phyloP scores from a whole-genome alignment of 106 monocot species.

The Dioscorea zingiberensis region DNA sequence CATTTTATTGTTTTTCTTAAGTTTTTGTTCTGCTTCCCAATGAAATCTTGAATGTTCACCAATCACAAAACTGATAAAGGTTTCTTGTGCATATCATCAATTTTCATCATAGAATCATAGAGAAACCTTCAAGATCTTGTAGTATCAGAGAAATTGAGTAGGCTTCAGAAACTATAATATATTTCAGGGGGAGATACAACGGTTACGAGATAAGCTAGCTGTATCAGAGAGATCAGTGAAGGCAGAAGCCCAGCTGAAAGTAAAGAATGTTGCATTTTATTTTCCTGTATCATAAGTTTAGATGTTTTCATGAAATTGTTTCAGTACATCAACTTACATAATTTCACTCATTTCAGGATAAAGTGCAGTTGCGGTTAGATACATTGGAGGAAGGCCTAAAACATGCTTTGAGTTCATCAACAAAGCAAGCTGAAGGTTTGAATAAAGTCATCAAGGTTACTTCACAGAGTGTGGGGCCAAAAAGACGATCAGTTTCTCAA shows the following conservation, averaged over 20 bases:
- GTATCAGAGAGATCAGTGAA: conserved; percentile 48
- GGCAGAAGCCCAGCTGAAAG: conserved; percentile 57
- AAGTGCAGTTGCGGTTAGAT: conserved; percentile 40
- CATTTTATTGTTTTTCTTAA: too few relatives aligned
- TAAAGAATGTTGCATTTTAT: conserved; percentile 5
- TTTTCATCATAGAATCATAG: too few relatives aligned
- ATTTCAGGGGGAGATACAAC: conserved; percentile 55
- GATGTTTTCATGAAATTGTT: neutral
- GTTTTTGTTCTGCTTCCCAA: neutral
- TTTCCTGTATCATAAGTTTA: neutral
- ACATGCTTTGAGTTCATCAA: too few relatives aligned
- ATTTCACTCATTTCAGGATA: conserved; percentile 30
- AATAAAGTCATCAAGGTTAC: too few relatives aligned
- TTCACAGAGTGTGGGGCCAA: neutral
- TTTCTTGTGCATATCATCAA: conserved; percentile 7
- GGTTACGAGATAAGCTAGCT: conserved; percentile 42
- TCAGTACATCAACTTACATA: neutral
- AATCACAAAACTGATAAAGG: too few relatives aligned
- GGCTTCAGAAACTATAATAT: too few relatives aligned
- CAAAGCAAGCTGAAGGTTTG: too few relatives aligned
- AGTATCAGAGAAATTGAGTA: too few relatives aligned
- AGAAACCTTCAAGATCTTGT: too few relatives aligned
- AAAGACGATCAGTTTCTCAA: conserved; percentile 12
- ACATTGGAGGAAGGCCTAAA: conserved; percentile 50
- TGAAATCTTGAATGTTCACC: too few relatives aligned